Evolutionary conservation across 169 alveolate genomes (phyloP), one percentile per base, ranked within the genome.

Genomic region (Plasmodium malariae): DNA sequence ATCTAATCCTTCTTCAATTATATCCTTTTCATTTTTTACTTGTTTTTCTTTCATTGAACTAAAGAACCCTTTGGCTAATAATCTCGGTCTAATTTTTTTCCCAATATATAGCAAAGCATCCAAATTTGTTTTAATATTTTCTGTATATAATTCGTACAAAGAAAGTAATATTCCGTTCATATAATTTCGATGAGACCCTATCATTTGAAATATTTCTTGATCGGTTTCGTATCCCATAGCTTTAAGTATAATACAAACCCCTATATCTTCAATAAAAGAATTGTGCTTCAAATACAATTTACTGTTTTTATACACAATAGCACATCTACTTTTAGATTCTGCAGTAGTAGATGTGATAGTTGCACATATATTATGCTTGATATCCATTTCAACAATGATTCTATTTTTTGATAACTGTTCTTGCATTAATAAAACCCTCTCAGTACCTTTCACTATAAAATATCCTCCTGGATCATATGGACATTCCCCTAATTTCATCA

Each of bases 401-500:
- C 99, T 93, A 93, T 99, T 98, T 95, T 98, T 97, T 26, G 98
- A 93, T 73, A 98, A 93, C 92, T 99, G 99, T 91, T 99, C 99
- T 93, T 99, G 99, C 98, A 99, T 98, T 86, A 99, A 88, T 72
- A 98, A 93, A 24, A 94, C 99, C 92, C 98, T 98, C 93, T 99
- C 99, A 1, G 98, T 98, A 11, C 99, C 99, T 92, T 97, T 97
- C 30, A 99, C 97, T 36, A 98, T 98, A 95, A 99, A 98, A 93
- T 98, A 99, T 21, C 99, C 99, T 67, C 99, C 99, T 6, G 99
- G 99, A 80, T 98, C 99, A 87, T 96, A 97, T 5, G 98, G 98
- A 57, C 99, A 97, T 80, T 96, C 98, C 14, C 95, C 94, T 51
- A 94, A 91, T 48, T 89, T 65, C 74, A 90, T 92, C 43, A 93